Percentiles rank a stretch among this genome's conserved stretches.
These are phyloP conservation scores for Boehmeria nivea DNA, from an alignment of 306 rosid species.

Conservation along the genomic window DNA sequence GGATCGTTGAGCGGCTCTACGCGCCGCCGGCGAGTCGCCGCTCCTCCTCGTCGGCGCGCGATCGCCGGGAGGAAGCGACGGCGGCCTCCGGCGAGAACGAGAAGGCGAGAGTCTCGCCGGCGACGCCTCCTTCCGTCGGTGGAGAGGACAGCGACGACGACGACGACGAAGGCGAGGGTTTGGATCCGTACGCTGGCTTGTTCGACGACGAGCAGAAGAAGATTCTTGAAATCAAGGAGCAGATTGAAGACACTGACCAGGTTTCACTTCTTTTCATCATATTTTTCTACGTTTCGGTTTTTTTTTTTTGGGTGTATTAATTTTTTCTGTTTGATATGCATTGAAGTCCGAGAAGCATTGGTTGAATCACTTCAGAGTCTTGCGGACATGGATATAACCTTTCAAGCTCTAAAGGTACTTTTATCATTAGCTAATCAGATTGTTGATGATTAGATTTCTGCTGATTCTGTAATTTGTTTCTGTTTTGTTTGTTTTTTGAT, in stretches of 20 bases:
- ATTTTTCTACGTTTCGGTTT: background rate
- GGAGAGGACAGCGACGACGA: slow-evolving; percentile 35
- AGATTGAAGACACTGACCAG: slow-evolving; percentile 74
- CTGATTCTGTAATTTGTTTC: background rate
- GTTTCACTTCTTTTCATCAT: slow-evolving; percentile 28
- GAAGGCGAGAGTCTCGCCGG: slow-evolving; percentile 40
- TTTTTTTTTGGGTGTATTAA: background rate
- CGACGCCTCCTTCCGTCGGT: slow-evolving; percentile 56
- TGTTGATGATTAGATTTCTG: background rate
- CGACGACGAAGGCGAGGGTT: slow-evolving; percentile 24
- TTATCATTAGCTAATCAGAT: too few species aligned
- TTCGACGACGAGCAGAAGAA: slow-evolving; percentile 81
- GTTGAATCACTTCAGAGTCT: slow-evolving; percentile 79
- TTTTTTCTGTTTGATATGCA: background rate
- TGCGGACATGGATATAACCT: slow-evolving; percentile 94
- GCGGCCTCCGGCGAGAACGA: slow-evolving; percentile 18
- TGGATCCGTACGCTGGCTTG: slow-evolving; percentile 69
- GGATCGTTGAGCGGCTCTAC: slow-evolving; percentile 69
- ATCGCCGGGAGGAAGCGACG: slow-evolving; percentile 3
- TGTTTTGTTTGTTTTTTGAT: background rate
- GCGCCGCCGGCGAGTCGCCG: slow-evolving; percentile 36
- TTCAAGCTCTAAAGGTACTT: slow-evolving; percentile 79
- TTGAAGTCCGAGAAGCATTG: slow-evolving; percentile 65
- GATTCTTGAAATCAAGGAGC: slow-evolving; percentile 78
- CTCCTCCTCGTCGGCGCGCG: slow-evolving; percentile 6